phyloP scores from a whole-genome alignment of 805 yeast species.

The Candida jianshihensis region DNA sequence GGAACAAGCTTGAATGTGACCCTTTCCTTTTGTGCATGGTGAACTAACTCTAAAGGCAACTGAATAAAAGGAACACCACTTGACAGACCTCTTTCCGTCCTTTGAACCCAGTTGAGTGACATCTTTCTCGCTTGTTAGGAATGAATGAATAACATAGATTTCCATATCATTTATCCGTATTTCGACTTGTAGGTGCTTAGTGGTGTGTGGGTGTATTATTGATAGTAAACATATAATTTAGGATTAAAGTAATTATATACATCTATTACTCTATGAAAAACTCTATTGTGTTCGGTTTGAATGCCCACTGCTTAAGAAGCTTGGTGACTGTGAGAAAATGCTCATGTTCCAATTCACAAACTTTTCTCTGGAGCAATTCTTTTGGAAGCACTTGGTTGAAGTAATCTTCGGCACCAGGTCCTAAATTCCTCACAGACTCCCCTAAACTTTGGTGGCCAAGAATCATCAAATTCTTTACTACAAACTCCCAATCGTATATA shows the following conservation, averaged over 20 bases:
- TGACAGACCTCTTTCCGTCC: slow-evolving; percentile 5
- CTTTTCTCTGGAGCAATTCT: slow-evolving; percentile 35
- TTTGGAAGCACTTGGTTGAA: slow-evolving; percentile 28
- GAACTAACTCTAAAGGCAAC: slow-evolving; percentile 19
- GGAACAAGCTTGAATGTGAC: slow-evolving; percentile 12
- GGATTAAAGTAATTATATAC: neutral
- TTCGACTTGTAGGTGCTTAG: no score
- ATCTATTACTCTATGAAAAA: slow-evolving; percentile 14
- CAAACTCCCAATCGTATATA: slow-evolving; percentile 58
- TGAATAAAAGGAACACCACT: slow-evolving; percentile 18
- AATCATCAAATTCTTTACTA: slow-evolving; percentile 54
- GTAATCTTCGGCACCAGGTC: slow-evolving; percentile 74
- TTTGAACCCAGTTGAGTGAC: slow-evolving; percentile 26
- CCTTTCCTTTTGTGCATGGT: slow-evolving; percentile 12
- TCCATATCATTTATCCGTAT: no score
- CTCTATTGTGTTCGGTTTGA: slow-evolving; percentile 52
- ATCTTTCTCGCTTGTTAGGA: slow-evolving; percentile 7
- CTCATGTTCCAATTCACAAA: slow-evolving; percentile 42
- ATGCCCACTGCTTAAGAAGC: slow-evolving; percentile 72
- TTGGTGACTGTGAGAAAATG: slow-evolving; percentile 49
- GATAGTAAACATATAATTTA: neutral
- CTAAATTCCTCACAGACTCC: slow-evolving; percentile 48
- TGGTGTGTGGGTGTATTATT: no score
- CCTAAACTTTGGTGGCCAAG: slow-evolving; percentile 36
- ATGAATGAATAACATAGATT: no score